Conservation (phyloP, 352 stramenopile species). For the Phytophthora idaei region DNA sequence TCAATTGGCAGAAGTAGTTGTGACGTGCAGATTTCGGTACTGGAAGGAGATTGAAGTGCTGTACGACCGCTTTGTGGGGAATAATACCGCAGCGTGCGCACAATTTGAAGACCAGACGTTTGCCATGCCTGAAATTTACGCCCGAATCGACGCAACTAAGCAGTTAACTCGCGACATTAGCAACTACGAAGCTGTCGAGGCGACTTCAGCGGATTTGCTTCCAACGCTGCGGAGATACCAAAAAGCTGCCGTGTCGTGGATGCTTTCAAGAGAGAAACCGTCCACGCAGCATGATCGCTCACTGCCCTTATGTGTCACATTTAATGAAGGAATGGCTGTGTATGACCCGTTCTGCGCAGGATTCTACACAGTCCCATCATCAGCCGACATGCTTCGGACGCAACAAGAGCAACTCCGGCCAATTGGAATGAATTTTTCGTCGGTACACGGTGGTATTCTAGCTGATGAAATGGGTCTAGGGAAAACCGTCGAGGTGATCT, state of each 20-base stretch:
- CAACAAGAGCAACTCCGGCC: slow-evolving; percentile 19
- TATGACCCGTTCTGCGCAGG: slow-evolving; percentile 52
- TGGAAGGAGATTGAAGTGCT: slow-evolving; percentile 59
- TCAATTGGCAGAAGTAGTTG: background rate
- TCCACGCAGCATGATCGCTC: slow-evolving; percentile 16
- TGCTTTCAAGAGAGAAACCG: slow-evolving; percentile 86
- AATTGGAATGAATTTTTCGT: slow-evolving; percentile 16
- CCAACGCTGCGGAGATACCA: slow-evolving; percentile 97
- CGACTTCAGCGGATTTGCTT: slow-evolving; percentile 41
- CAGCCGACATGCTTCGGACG: background rate
- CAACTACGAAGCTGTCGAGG: slow-evolving; percentile 14
- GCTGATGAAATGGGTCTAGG: slow-evolving; percentile 93
- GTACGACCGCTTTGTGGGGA: slow-evolving; percentile 37
- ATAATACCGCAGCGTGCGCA: slow-evolving; percentile 5
- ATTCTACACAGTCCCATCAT: slow-evolving; percentile 26
- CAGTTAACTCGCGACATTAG: slow-evolving; percentile 41
- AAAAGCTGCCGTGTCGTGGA: slow-evolving; percentile 96
- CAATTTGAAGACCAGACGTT: slow-evolving; percentile 34
- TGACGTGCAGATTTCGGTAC: slow-evolving; percentile 52
- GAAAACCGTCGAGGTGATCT: slow-evolving; percentile 86
- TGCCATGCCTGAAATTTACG: slow-evolving; percentile 67
- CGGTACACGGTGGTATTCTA: slow-evolving; percentile 85
- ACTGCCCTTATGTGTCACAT: slow-evolving; percentile 22
- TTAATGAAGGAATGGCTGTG: slow-evolving; percentile 13
- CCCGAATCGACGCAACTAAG: slow-evolving; percentile 43